Evolutionary conservation across 78 protist genomes (phyloP).

Genomic region (Ministeria vibrans): DNA sequence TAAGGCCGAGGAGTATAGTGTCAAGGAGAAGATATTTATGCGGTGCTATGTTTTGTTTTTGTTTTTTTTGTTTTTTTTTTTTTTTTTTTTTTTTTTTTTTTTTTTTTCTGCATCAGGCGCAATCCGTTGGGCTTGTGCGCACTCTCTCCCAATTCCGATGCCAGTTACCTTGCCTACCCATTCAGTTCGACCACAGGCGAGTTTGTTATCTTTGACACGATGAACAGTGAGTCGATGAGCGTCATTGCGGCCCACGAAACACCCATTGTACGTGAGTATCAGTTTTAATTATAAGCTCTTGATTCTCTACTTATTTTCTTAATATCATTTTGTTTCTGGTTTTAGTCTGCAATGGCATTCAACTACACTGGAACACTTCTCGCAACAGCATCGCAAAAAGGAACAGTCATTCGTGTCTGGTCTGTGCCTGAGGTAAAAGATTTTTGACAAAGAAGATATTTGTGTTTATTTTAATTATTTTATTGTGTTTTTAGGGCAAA

Average conservation of each 20-base stretch:
- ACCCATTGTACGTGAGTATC: not conserved
- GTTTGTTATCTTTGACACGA: slow-evolving; percentile 47
- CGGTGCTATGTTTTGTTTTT: not conserved
- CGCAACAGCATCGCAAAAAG: slow-evolving; percentile 62
- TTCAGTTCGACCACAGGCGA: slow-evolving; percentile 38
- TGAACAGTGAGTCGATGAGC: slow-evolving; percentile 34
- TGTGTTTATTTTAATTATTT: no score
- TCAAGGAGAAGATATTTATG: not conserved
- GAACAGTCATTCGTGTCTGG: slow-evolving; percentile 63
- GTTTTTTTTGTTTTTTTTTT: not conserved
- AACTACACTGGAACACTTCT: slow-evolving; percentile 51
- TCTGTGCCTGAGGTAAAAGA: slow-evolving; percentile 36
- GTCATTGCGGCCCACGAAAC: not conserved
- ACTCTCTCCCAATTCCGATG: slow-evolving; percentile 35
- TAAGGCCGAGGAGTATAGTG: not conserved
- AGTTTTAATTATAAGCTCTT: not conserved
- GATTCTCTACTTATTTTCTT: not conserved
- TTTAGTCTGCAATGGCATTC: slow-evolving; percentile 21
- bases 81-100: not conserved
- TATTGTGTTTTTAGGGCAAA: no score
- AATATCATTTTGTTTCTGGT: no score
- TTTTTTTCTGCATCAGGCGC: no score
- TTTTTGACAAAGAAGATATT: no score
- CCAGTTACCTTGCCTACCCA: slow-evolving; percentile 49
- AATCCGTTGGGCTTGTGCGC: slow-evolving; percentile 19